These are phyloP conservation scores for Gloeopeniophorella convolvens DNA, from an alignment of 768 basidiomycete genomes.

Conservation along the genomic window DNA sequence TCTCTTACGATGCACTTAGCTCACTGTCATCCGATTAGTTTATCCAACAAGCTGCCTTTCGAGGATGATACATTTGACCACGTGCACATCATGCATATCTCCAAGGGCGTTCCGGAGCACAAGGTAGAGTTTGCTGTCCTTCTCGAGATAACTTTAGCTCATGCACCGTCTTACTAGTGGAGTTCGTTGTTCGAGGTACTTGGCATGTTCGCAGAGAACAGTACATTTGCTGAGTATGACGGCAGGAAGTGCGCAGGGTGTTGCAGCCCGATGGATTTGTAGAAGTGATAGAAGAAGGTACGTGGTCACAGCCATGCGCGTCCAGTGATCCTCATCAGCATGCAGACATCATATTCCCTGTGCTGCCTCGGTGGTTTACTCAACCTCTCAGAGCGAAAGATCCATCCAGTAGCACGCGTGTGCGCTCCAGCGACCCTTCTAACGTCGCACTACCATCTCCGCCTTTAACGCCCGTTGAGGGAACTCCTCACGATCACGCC, in stretches of 20 bases:
- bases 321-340: neutral
- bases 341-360: constrained; percentile 70
- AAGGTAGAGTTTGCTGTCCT: constrained; percentile 20
- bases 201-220: neutral
- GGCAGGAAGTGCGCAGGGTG: constrained; percentile 65
- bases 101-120: constrained; percentile 58
- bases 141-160: constrained; percentile 38
- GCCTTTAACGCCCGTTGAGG: constrained; percentile 8
- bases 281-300: constrained; percentile 71
- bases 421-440: neutral
- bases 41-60: constrained; percentile 72
- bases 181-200: constrained; percentile 6
- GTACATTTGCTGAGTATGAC: constrained; percentile 23
- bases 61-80: constrained; percentile 81
- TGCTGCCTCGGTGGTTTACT: constrained; percentile 73
- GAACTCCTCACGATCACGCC: constrained; percentile 15
- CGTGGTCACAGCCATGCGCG: constrained; percentile 13
- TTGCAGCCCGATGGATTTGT: constrained; percentile 63
- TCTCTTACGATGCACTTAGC: neutral
- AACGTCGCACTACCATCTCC: constrained; percentile 2
- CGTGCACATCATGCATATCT: constrained; percentile 63
- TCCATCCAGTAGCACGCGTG: constrained; percentile 3
- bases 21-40: constrained; percentile 31
- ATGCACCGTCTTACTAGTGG: constrained; percentile 30
- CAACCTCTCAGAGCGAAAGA: constrained; percentile 46